A percentile compares a stretch with the other conserved stretches of the same genome.
Evolutionary conservation across 331 rosid species (phyloP).

Genomic region (Malus hybrid): DNA sequence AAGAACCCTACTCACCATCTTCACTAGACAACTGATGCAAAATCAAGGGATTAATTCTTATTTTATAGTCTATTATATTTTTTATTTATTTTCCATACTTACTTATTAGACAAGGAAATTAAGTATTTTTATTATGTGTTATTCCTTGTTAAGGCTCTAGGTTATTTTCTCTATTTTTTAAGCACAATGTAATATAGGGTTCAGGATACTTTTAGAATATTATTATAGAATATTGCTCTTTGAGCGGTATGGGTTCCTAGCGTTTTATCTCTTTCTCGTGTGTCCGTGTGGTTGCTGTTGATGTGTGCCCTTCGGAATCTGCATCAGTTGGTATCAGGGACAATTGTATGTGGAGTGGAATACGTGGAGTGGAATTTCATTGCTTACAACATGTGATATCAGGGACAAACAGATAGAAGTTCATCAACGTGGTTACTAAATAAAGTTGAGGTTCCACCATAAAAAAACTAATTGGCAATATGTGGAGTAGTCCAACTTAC

Average conservation of each 20-base stretch:
- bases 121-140: too few relatives aligned
- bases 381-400: neutral
- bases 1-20: too few relatives aligned
- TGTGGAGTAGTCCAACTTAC: accelerated
- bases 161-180: too few relatives aligned
- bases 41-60: too few relatives aligned
- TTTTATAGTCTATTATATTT: too few relatives aligned
- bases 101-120: too few relatives aligned
- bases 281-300: neutral
- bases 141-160: too few relatives aligned
- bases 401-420: neutral
- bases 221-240: neutral
- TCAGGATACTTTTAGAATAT: neutral
- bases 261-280: neutral
- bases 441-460: too few relatives aligned
- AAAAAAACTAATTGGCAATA: too few relatives aligned
- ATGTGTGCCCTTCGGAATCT: neutral
- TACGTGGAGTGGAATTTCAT: neutral
- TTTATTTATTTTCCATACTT: too few relatives aligned
- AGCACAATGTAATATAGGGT: neutral
- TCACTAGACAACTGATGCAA: too few relatives aligned
- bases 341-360: neutral
- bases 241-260: neutral
- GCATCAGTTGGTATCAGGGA: neutral
- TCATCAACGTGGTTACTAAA: too few relatives aligned